Evolutionary conservation across 1,284 basidiomycete species (phyloP).

Genomic region (Xanthoconium separans): DNA sequence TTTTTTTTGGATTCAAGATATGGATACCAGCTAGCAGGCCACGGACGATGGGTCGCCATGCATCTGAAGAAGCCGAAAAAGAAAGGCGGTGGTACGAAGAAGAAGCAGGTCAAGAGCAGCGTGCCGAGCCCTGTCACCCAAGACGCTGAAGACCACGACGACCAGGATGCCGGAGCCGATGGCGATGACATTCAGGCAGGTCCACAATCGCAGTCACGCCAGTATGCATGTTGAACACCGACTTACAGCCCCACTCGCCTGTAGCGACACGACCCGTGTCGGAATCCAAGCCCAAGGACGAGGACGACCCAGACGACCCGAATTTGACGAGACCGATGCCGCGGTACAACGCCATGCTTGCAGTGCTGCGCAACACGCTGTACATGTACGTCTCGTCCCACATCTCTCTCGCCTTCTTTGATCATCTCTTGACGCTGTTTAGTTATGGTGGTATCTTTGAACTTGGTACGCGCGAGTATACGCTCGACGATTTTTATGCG

Average conservation of each 20-base stretch:
- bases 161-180: conserved; percentile 35
- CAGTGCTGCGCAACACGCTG: conserved; percentile 81
- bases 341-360: conserved; percentile 90
- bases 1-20: conserved; percentile 45
- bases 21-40: conserved; percentile 77
- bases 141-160: conserved; percentile 18
- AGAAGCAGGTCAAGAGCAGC: conserved; percentile 31
- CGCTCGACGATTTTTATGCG: conserved; percentile 80
- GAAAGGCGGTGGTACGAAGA: conserved; percentile 40
- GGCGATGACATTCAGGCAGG: conserved; percentile 28
- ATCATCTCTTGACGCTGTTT: neutral
- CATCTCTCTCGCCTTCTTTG: neutral
- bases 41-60: conserved; percentile 81
- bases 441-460: conserved; percentile 91
- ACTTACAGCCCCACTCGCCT: conserved; percentile 2
- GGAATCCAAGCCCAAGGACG: conserved; percentile 16
- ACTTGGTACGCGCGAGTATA: conserved; percentile 78
- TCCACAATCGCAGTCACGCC: neutral
- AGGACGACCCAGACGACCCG: conserved; percentile 71
- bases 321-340: conserved; percentile 67
- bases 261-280: neutral
- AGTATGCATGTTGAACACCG: too few relatives aligned
- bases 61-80: conserved; percentile 68
- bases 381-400: conserved; percentile 61
- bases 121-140: neutral